Base-by-base conservation (phyloP, 192 early-diverging fungal species). In the Rhizophagus clarus region DNA sequence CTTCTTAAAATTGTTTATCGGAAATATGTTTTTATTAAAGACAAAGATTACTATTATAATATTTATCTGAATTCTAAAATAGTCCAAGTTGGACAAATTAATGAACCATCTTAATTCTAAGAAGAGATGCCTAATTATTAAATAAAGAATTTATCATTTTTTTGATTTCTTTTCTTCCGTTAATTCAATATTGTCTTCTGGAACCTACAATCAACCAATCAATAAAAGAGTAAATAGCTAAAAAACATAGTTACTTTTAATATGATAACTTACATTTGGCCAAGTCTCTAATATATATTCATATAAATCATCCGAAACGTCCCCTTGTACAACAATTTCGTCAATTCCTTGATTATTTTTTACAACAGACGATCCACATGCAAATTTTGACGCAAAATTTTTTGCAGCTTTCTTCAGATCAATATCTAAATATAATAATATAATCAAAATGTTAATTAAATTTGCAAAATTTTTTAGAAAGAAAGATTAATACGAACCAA, bases 331-430 rank as follows among this genome's bases (percentile, higher is more conserved):
- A 31, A 98, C 93, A 85, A 99, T 97, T 83, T 99, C 98, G 68
- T 98, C 97, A 67, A 82, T 85, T 80, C 96, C 96, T 84, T 94
- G 92, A 77, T 94, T 92, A 83, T 94, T 98, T 89, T 98, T 98
- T 64, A 94, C 88, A 64, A 95, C 93, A 15, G 95, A 96, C n/a
- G 95, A 92, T 51, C 97, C 97, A 83, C 94, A 95, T 20, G 98
- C 98, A 87, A 97, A 99, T 83, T 95, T 95, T 78, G 89, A 95
- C 60, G 97, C 96, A 89, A 99, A 97, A 79, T 91, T 81, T 87
- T 99, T 99, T 76, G 98, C 95, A 2, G 96, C 96, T 84, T 96
- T 97, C 81, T 98, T 99, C 74, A 99, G 86, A 80, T 99, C 98
- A 56, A 99, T 92, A 70, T 91, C 94, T 95, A 83, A 40, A n/a